Conservation (phyloP, 176 grass and related monocot genomes). For the Raddia distichophylla region DNA sequence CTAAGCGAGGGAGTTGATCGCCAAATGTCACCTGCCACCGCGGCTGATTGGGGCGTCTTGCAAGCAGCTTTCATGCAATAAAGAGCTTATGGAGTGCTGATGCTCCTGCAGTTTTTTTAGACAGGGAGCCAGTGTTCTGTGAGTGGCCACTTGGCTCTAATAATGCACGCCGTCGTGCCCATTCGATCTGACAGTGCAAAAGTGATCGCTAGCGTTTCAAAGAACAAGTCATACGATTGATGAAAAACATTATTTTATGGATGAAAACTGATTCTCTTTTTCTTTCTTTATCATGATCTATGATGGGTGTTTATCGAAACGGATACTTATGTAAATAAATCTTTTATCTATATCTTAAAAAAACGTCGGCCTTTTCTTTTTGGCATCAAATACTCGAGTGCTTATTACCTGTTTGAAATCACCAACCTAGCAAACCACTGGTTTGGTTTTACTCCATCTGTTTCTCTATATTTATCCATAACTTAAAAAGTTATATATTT, state of each 20-base stretch:
- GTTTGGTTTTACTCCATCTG: too few species aligned
- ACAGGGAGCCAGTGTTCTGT: not conserved
- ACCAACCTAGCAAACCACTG: too few species aligned
- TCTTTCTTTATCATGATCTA: not conserved
- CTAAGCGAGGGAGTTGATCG: not conserved
- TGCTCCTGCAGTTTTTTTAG: not conserved
- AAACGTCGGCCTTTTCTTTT: too few species aligned
- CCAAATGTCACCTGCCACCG: not conserved
- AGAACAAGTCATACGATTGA: not conserved
- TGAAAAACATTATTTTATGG: not conserved
- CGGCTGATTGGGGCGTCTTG: not conserved
- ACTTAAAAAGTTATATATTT: too few species aligned
- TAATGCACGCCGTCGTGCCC: not conserved
- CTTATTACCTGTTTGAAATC: too few species aligned
- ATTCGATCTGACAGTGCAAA: not conserved
- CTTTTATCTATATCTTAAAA: too few species aligned
- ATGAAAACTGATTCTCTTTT: not conserved
- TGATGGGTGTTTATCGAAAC: not conserved
- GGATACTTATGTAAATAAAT: too few species aligned
- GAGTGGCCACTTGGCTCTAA: constrained; percentile 5
- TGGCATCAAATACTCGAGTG: too few species aligned
- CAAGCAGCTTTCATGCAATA: not conserved
- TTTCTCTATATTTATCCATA: too few species aligned
- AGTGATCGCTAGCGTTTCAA: not conserved
- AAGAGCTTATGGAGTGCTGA: not conserved